phyloP scores from a whole-genome alignment of 495 filamentous ascomycete genomes.

The Xylaria curta region DNA sequence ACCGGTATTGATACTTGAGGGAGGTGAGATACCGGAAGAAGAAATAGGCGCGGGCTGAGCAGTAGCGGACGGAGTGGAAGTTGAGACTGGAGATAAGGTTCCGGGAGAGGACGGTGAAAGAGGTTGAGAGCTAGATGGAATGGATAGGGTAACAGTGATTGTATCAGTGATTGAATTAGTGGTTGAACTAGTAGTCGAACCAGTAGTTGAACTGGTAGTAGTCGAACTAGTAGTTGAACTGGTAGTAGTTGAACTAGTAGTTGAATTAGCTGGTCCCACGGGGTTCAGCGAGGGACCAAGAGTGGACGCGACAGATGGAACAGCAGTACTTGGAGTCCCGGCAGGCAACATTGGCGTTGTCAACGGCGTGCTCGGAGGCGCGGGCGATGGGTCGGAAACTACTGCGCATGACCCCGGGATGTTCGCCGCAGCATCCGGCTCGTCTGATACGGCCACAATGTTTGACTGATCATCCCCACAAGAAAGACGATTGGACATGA shows the following conservation, averaged over 20 bases:
- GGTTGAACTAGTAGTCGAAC: too few relatives aligned
- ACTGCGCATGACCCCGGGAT: slow-evolving; percentile 36
- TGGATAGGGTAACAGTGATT: not conserved
- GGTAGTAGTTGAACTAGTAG: too few relatives aligned
- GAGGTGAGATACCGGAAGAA: not conserved
- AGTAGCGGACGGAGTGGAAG: not conserved
- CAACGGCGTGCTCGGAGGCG: not conserved
- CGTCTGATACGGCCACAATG: slow-evolving; percentile 36
- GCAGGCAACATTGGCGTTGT: too few relatives aligned
- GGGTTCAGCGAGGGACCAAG: not conserved
- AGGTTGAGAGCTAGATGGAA: not conserved
- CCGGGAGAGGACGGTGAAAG: not conserved
- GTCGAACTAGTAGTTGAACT: too few relatives aligned
- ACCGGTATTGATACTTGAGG: not conserved
- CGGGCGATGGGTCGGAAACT: not conserved
- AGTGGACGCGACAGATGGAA: not conserved
- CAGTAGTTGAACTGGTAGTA: too few relatives aligned
- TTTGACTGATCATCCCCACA: slow-evolving; percentile 33
- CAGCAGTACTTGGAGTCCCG: not conserved
- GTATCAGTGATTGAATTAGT: too few relatives aligned
- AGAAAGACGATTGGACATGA: slow-evolving; percentile 38
- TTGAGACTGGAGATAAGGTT: not conserved
- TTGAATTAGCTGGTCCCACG: not conserved
- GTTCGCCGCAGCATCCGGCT: slow-evolving; percentile 34
- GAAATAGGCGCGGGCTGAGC: not conserved